A percentile compares a stretch with the other conserved stretches of the same genome.
Evolutionary conservation across 495 filamentous ascomycete species (phyloP).

Genomic region (Staphylotrichum longicolle): DNA sequence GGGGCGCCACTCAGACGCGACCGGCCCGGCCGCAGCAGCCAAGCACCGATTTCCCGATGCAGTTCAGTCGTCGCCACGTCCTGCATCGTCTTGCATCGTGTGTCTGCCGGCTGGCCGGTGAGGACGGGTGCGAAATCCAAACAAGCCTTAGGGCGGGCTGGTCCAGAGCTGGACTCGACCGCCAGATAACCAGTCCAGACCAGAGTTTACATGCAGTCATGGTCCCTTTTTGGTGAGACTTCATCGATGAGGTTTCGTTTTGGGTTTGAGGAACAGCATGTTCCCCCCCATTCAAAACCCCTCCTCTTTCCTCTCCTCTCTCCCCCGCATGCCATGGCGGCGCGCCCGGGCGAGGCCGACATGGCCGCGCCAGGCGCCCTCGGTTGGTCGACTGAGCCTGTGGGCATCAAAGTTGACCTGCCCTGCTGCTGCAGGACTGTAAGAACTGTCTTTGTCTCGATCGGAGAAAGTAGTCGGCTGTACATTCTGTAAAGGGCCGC

Average conservation of each 20-base stretch:
- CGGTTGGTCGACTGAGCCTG: constrained; percentile 2
- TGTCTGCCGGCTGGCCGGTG: background rate
- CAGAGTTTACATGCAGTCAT: no score
- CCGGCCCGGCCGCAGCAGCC: constrained; percentile 28
- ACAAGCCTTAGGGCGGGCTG: no score
- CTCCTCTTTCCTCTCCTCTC: no score
- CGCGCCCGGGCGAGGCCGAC: background rate
- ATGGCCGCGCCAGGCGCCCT: constrained; percentile 5
- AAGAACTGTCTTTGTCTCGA: background rate
- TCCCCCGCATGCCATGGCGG: no score
- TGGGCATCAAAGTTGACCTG: constrained; percentile 9
- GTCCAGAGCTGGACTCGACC: no score
- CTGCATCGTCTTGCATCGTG: background rate
- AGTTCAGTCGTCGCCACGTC: background rate
- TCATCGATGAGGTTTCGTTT: no score
- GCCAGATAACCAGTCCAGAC: no score
- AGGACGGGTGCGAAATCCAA: no score
- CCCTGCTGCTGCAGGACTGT: no score
- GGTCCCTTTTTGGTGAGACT: no score
- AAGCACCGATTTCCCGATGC: constrained; percentile 23
- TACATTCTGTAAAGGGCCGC: constrained; percentile 8
- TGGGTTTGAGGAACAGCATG: no score
- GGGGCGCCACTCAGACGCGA: constrained; percentile 18
- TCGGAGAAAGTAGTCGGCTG: background rate
- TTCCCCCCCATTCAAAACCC: no score